Evolutionary conservation across 306 rosid species (phyloP).

Genomic region (Cicer yamashitae): DNA sequence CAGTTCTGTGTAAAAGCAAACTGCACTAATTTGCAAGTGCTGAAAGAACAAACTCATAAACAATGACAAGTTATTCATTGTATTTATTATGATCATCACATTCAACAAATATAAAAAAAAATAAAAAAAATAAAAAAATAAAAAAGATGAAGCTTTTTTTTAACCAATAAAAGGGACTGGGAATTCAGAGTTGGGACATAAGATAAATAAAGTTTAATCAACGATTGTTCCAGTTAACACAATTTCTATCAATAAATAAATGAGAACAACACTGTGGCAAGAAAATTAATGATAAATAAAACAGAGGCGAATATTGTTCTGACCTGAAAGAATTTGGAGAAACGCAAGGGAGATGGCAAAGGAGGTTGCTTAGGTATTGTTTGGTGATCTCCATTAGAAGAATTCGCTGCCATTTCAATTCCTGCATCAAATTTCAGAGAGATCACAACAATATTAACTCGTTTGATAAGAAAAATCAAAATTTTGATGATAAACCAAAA

Average conservation of each 20-base stretch:
- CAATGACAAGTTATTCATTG: background rate
- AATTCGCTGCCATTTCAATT: conserved; percentile 62
- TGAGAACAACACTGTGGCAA: conserved; percentile 28
- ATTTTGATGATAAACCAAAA: background rate
- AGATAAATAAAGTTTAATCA: too few relatives aligned
- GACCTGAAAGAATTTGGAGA: conserved; percentile 88
- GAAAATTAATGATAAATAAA: background rate
- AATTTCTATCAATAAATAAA: background rate
- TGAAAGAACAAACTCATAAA: conserved; percentile 17
- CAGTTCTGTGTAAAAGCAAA: background rate
- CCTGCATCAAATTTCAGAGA: conserved; percentile 46
- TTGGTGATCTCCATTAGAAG: conserved; percentile 62
- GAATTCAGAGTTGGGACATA: too few relatives aligned
- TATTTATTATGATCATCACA: background rate
- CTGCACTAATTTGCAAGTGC: background rate
- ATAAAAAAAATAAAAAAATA: too few relatives aligned
- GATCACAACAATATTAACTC: conserved; percentile 22
- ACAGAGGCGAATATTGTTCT: background rate
- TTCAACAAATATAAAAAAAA: background rate
- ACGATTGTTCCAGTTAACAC: too few relatives aligned
- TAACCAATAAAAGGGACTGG: too few relatives aligned
- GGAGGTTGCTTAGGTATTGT: conserved; percentile 71
- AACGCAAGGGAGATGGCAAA: conserved; percentile 84
- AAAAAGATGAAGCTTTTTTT: too few relatives aligned
- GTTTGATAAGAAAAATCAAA: background rate